Percentiles rank a stretch among this genome's conserved stretches.
Conservation (phyloP, 306 rosid species). For the Fragaria vesca region DNA sequence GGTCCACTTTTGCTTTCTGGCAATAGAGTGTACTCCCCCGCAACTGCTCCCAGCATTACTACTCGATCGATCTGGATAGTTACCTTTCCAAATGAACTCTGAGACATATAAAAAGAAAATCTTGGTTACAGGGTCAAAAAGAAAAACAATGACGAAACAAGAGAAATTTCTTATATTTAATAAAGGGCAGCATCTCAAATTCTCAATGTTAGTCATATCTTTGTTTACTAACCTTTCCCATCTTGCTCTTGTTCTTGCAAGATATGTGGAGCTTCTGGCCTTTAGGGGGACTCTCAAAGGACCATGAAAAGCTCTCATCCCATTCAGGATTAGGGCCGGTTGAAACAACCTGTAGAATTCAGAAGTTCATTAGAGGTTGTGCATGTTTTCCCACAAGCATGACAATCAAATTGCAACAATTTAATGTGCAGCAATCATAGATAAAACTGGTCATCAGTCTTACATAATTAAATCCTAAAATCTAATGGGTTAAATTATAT, state of each 20-base stretch:
- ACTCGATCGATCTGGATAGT: constrained; percentile 96
- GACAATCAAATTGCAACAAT: neutral
- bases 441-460: neutral
- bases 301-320: constrained; percentile 95
- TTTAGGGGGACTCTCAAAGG: constrained; percentile 99
- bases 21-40: constrained; percentile 87
- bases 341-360: constrained; percentile 71
- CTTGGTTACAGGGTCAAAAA: neutral
- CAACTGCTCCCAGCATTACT: constrained; percentile 96
- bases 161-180: neutral
- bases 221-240: constrained; percentile 74
- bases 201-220: neutral
- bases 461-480: neutral
- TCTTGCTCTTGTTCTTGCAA: constrained; percentile 98
- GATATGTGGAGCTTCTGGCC: constrained; percentile 98
- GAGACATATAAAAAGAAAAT: constrained; percentile 28
- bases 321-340: constrained; percentile 96
- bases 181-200: neutral
- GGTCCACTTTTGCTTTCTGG: constrained; percentile 96
- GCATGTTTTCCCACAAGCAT: neutral
- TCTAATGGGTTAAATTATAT: neutral
- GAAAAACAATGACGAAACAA: neutral
- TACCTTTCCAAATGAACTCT: constrained; percentile 96
- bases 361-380: constrained; percentile 2
- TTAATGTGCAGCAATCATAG: neutral